Evolutionary conservation across 495 filamentous ascomycete species (phyloP), one percentile per base, ranked within the genome.

Genomic region (Pyronema omphalodes): DNA sequence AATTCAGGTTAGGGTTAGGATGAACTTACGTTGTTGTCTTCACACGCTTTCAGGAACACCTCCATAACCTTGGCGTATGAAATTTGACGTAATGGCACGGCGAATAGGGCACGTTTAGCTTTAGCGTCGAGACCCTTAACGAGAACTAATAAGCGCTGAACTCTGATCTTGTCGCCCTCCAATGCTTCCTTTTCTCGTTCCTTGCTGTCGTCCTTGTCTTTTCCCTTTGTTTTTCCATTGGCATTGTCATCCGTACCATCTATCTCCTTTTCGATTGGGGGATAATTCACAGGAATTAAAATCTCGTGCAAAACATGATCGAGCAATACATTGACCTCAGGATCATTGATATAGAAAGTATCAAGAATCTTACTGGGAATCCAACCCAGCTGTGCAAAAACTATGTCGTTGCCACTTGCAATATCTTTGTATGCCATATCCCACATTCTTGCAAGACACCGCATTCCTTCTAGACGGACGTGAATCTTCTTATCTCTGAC

Each of bases 381-480:
- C 45, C 80, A 80, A 11, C 81, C 81, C 9, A 99, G 69, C 9
- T 86, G 71, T 18, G 76, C 71, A 5, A 72, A 74, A 12, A 93
- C 80, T 7, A 75, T 69, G 57, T 94, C 86, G 58, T 89, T 82
- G 14, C 84, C 85, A 43, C 80, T 78, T 41, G 84, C 80, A 57
- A 99, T 82, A 56, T 94, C 88, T 17, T 87, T 84, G 15, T 78
- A 78, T 0, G 86, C 89, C 48, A 89, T 87, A 9, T 82, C 91
- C 91, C 91, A 99, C 41, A 94, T 82, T 45, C 81, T 80, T 15
- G 78, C 83, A 9, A 96, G 68, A 33, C 87, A 74, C 37, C 76
- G 80, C 79, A 93, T 94, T 33, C 83, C 88, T 57, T 86, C 88
- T 50, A 80, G 77, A 50, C 89, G 81, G 9, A 99, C 82, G 36